Conservation (phyloP, 2,329 filamentous ascomycete genomes). For the Aspergillus jensenii region DNA sequence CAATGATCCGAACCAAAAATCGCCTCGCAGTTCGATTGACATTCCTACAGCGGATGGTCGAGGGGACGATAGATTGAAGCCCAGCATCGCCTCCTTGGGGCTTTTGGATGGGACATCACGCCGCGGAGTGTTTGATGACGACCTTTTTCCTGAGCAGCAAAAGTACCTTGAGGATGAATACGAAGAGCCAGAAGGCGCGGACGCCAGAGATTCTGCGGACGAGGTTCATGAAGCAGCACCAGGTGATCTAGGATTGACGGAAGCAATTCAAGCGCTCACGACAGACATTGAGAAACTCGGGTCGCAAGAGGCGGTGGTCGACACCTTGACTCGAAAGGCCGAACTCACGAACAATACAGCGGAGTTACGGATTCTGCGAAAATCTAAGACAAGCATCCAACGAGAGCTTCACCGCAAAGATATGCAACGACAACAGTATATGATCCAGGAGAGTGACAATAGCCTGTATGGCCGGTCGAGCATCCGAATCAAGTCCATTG, state of each 20-base stretch:
- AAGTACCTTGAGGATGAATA: constrained; percentile 83
- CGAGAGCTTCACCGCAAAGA: constrained; percentile 92
- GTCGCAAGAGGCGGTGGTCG: constrained; percentile 85
- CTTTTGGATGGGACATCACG: constrained; percentile 84
- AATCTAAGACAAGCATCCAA: constrained; percentile 90
- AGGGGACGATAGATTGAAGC: constrained; percentile 60
- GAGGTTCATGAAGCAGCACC: constrained; percentile 92
- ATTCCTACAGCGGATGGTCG: constrained; percentile 45
- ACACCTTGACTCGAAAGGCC: constrained; percentile 88
- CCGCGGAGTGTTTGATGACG: constrained; percentile 92
- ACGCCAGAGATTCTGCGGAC: constrained; percentile 66
- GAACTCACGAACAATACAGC: constrained; percentile 96
- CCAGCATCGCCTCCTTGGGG: constrained; percentile 86
- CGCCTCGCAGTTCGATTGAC: constrained; percentile 64
- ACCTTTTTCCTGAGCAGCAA: constrained; percentile 82
- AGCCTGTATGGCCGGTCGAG: constrained; percentile 90
- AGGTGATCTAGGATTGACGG: constrained; percentile 86
- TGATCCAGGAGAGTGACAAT: constrained; percentile 96
- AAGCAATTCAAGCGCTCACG: constrained; percentile 86
- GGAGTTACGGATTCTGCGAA: constrained; percentile 85
- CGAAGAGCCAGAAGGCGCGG: constrained; percentile 65
- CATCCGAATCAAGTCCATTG: constrained; percentile 86
- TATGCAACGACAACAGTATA: constrained; percentile 93
- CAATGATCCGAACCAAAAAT: constrained; percentile 54
- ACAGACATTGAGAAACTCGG: constrained; percentile 86